phyloP scores from a whole-genome alignment of 2,329 filamentous ascomycete species.

The Colletotrichum salicis region DNA sequence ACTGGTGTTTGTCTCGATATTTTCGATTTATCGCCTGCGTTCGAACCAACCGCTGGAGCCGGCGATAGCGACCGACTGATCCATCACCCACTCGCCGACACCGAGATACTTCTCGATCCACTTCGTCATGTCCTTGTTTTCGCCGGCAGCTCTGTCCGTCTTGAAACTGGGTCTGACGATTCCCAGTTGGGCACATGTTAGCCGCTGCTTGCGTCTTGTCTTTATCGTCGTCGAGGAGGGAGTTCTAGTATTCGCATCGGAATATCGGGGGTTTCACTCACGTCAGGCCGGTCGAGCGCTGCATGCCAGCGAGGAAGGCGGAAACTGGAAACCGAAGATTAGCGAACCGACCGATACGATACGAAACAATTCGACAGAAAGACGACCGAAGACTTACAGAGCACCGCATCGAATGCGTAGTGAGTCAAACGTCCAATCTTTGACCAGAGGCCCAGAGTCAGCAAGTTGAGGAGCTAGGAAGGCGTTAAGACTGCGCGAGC shows the following conservation, averaged over 20 bases:
- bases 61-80: slow-evolving; percentile 92
- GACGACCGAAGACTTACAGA: slow-evolving; percentile 69
- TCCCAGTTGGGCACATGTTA: slow-evolving; percentile 58
- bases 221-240: neutral
- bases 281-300: slow-evolving; percentile 97
- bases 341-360: slow-evolving; percentile 4
- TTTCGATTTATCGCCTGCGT: slow-evolving; percentile 73
- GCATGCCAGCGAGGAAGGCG: slow-evolving; percentile 95
- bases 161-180: slow-evolving; percentile 79
- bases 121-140: slow-evolving; percentile 83
- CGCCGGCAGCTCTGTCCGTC: slow-evolving; percentile 81
- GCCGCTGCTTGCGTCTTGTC: slow-evolving; percentile 38
- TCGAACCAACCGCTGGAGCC: slow-evolving; percentile 92
- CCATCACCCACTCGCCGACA: slow-evolving; percentile 97
- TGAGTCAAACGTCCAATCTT: slow-evolving; percentile 94
- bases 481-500: slow-evolving; percentile 54
- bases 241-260: slow-evolving; percentile 1
- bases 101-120: slow-evolving; percentile 96
- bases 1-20: neutral
- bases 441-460: slow-evolving; percentile 74
- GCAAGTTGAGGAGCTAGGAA: slow-evolving; percentile 71
- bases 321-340: slow-evolving; percentile 71
- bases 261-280: slow-evolving; percentile 66
- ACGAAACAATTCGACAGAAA: neutral
- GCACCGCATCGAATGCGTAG: slow-evolving; percentile 95